A percentile compares a stretch with the other conserved stretches of the same genome.
Evolutionary conservation across 176 grass and related monocot species (phyloP).

Genomic region (Areca catechu): DNA sequence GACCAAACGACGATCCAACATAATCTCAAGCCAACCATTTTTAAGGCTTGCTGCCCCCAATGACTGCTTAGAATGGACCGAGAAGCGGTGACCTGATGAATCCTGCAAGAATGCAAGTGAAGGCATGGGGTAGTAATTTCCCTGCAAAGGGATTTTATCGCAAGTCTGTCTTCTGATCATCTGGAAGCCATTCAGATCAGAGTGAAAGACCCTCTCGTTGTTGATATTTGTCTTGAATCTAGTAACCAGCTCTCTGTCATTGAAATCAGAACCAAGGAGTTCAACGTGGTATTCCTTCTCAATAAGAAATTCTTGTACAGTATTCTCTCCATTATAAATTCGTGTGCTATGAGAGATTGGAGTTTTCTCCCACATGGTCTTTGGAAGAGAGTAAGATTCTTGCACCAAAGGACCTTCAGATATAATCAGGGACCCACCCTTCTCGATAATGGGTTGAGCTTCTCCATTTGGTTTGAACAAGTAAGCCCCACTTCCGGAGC

Average conservation of each 20-base stretch:
- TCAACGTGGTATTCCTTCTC: conserved; percentile 99
- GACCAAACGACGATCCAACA: conserved; percentile 91
- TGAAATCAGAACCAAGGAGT: conserved; percentile 57
- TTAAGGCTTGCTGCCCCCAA: conserved; percentile 81
- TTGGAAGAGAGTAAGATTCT: conserved; percentile 80
- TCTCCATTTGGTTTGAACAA: conserved; percentile 89
- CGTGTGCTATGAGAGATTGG: conserved; percentile 86
- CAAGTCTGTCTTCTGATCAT: conserved; percentile 89
- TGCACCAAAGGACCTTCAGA: conserved; percentile 80
- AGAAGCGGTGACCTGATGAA: conserved; percentile 64
- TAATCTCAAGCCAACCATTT: conserved; percentile 95
- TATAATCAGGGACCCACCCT: conserved; percentile 74
- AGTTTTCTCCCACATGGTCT: conserved; percentile 56
- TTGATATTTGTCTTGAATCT: conserved; percentile 93
- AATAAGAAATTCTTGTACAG: conserved; percentile 70
- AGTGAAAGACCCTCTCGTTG: conserved; percentile 80
- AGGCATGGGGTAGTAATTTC: conserved; percentile 96
- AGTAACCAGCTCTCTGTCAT: conserved; percentile 77
- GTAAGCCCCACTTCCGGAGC: conserved; percentile 83
- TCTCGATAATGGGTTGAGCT: conserved; percentile 56
- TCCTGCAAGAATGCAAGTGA: conserved; percentile 91
- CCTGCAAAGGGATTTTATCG: conserved; percentile 94
- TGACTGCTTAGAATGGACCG: conserved; percentile 88
- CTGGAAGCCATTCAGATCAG: conserved; percentile 98
- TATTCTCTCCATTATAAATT: conserved; percentile 55